These are phyloP conservation scores for Crepidotus variabilis DNA, from an alignment of 768 basidiomycete species.

Conservation along the genomic window DNA sequence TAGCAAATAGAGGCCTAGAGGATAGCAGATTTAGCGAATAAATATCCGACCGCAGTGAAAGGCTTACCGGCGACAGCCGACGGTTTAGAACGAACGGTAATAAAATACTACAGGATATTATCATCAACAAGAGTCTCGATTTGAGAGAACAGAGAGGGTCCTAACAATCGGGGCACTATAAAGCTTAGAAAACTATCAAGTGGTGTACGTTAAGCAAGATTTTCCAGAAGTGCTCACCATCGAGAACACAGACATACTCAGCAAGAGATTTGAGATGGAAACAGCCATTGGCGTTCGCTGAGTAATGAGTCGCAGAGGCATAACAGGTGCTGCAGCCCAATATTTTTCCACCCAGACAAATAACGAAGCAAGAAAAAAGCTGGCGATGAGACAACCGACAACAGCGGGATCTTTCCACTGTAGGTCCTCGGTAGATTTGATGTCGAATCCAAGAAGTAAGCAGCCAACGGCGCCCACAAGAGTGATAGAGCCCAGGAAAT, in stretches of 20 bases:
- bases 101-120: conserved; percentile 58
- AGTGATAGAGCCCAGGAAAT: conserved; percentile 79
- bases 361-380: conserved; percentile 45
- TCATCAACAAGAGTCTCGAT: not conserved
- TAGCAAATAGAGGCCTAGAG: conserved; percentile 74
- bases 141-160: not conserved
- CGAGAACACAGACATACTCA: conserved; percentile 76
- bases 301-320: conserved; percentile 79
- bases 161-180: conserved; percentile 81
- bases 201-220: conserved; percentile 7
- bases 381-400: conserved; percentile 56
- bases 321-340: conserved; percentile 80
- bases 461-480: conserved; percentile 69
- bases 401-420: conserved; percentile 75
- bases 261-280: conserved; percentile 74
- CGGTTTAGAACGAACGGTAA: conserved; percentile 68
- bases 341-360: conserved; percentile 82
- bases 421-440: conserved; percentile 76
- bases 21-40: conserved; percentile 6
- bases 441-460: conserved; percentile 70
- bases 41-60: not conserved
- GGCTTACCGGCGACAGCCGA: conserved; percentile 68
- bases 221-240: conserved; percentile 44
- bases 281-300: conserved; percentile 80
- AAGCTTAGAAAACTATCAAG: conserved; percentile 40